Conservation (phyloP, 176 grass and related monocot genomes). For the Triticum monococcum region DNA sequence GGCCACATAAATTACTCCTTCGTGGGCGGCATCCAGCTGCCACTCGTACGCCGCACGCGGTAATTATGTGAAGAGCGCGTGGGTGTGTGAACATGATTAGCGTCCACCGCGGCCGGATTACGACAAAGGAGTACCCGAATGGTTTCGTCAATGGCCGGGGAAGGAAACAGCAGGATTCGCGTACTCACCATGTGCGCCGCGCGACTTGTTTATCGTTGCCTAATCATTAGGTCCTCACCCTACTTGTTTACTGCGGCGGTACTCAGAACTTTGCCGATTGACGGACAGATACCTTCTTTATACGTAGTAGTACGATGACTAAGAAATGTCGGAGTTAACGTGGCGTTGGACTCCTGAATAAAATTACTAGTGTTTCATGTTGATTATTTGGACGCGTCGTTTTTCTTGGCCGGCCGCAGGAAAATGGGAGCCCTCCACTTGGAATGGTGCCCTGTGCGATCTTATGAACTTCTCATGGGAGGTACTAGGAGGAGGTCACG, state of each 20-base stretch:
- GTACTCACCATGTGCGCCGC: slow-evolving; percentile 33
- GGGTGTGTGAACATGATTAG: slow-evolving; percentile 9
- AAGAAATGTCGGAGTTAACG: slow-evolving; percentile 2
- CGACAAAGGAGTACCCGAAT: neutral
- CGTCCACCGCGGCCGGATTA: slow-evolving; percentile 7
- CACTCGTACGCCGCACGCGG: neutral
- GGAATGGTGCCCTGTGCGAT: slow-evolving; percentile 26
- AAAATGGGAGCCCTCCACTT: neutral
- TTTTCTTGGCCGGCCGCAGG: neutral
- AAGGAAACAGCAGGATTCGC: slow-evolving; percentile 34
- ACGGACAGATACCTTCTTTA: neutral
- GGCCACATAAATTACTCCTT: neutral
- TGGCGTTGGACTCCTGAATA: neutral
- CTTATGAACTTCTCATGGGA: neutral
- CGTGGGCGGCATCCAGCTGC: neutral
- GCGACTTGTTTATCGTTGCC: neutral
- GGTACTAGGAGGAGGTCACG: too few species aligned
- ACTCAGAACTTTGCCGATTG: neutral
- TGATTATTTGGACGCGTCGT: neutral
- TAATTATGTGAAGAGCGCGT: neutral
- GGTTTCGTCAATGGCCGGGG: slow-evolving; percentile 27
- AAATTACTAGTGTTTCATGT: neutral
- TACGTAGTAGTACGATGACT: neutral
- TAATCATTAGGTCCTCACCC: neutral
- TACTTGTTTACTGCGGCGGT: too few species aligned